phyloP scores from a whole-genome alignment of 2,329 filamentous ascomycete genomes.

The Alternaria longipes region DNA sequence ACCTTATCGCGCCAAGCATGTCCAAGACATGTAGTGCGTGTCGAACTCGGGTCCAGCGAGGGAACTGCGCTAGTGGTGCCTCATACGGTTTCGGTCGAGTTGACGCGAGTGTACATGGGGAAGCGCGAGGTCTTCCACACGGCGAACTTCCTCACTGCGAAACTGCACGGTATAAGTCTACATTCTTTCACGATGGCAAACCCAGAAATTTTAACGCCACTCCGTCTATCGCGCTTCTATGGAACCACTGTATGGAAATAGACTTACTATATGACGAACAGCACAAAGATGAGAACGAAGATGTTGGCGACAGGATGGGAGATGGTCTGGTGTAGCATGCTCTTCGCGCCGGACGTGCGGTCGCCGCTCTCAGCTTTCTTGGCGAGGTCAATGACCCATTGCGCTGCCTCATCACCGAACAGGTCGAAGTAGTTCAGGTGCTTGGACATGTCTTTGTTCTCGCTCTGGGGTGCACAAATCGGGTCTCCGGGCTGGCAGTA shows the following conservation, averaged over 20 bases:
- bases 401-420: slow-evolving; percentile 33
- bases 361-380: slow-evolving; percentile 22
- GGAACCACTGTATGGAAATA: slow-evolving; percentile 3
- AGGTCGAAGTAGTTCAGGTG: slow-evolving; percentile 66
- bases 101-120: slow-evolving; percentile 30
- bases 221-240: slow-evolving; percentile 15
- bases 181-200: slow-evolving; percentile 11
- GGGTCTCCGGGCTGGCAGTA: slow-evolving; percentile 71
- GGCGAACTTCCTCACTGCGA: slow-evolving; percentile 29
- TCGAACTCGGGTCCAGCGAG: not conserved
- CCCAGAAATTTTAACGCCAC: not conserved
- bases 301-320: slow-evolving; percentile 34
- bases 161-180: slow-evolving; percentile 34
- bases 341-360: slow-evolving; percentile 24
- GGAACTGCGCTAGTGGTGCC: not conserved
- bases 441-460: slow-evolving; percentile 60
- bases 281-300: slow-evolving; percentile 31
- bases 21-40: slow-evolving; percentile 6
- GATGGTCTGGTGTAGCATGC: slow-evolving; percentile 32
- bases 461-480: slow-evolving; percentile 65
- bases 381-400: slow-evolving; percentile 34
- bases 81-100: slow-evolving; percentile 28
- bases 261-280: slow-evolving; percentile 38
- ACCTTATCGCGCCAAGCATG: slow-evolving; percentile 9
- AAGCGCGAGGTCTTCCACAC: slow-evolving; percentile 31